phyloP scores from a whole-genome alignment of 352 stramenopile genomes.

The Pythium chondricola region DNA sequence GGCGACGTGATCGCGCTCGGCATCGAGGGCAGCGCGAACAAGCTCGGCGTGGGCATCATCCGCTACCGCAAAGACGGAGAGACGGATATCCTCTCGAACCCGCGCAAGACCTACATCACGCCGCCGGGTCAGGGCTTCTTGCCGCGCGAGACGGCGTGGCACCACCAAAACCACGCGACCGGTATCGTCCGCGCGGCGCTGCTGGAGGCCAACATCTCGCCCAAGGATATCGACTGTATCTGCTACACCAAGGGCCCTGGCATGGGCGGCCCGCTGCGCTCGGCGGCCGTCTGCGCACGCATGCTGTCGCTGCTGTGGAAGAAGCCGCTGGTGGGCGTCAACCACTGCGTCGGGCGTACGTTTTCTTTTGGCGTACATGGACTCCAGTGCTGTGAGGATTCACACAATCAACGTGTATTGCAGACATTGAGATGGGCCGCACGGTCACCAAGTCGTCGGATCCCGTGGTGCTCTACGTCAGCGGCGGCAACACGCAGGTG shows the following conservation, averaged over 20 bases:
- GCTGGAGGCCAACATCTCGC: constrained; percentile 81
- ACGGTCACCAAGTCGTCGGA: constrained; percentile 93
- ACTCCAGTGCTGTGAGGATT: too few species aligned
- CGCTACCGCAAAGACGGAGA: constrained; percentile 59
- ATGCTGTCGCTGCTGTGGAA: constrained; percentile 94
- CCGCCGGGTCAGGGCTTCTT: constrained; percentile 97
- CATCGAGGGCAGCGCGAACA: constrained; percentile 99
- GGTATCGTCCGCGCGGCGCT: constrained; percentile 94
- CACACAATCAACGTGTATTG: too few species aligned
- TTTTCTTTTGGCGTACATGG: too few species aligned
- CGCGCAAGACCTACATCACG: constrained; percentile 98
- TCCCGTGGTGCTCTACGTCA: constrained; percentile 99
- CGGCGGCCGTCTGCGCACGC: constrained; percentile 92
- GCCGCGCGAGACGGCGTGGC: constrained; percentile 97
- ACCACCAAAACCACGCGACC: constrained; percentile 98
- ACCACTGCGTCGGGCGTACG: constrained; percentile 98
- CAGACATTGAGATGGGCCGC: constrained; percentile 99
- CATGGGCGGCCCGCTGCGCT: constrained; percentile 98
- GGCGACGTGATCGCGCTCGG: constrained; percentile 91
- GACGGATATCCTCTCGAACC: constrained; percentile 96
- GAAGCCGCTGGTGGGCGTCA: constrained; percentile 95
- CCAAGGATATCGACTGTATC: constrained; percentile 88
- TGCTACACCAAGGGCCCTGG: constrained; percentile 96
- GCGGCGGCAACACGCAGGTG: constrained; percentile 98
- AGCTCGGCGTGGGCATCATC: constrained; percentile 90